phyloP scores from a whole-genome alignment of 768 basidiomycete species.

The Cystofilobasidium ferigula region DNA sequence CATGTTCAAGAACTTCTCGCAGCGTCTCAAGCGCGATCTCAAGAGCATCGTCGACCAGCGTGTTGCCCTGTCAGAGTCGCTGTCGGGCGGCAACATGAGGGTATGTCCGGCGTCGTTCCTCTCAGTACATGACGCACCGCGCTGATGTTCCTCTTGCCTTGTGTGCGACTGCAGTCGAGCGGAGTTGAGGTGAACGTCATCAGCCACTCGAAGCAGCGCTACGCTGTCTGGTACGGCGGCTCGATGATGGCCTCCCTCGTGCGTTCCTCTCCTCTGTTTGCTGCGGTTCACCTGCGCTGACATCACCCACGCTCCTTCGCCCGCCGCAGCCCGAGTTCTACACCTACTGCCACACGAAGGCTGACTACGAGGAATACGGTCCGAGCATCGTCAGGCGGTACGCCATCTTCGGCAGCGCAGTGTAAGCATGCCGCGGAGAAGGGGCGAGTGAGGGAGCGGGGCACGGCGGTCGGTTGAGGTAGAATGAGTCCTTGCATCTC shows the following conservation, averaged over 20 bases:
- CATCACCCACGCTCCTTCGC: neutral
- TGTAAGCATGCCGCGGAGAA: too few relatives aligned
- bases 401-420: constrained; percentile 21
- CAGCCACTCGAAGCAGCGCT: constrained; percentile 93
- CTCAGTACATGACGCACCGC: neutral
- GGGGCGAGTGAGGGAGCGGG: too few relatives aligned
- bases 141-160: neutral
- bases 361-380: constrained; percentile 54
- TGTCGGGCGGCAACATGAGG: constrained; percentile 64
- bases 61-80: constrained; percentile 60
- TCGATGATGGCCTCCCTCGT: constrained; percentile 86
- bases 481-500: too few relatives aligned
- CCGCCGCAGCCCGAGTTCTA: constrained; percentile 76
- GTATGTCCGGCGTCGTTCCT: constrained; percentile 41
- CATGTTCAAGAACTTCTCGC: constrained; percentile 99
- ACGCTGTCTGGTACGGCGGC: constrained; percentile 96
- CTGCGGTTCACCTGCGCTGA: neutral
- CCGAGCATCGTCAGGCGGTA: constrained; percentile 31
- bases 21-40: constrained; percentile 86
- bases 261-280: constrained; percentile 33
- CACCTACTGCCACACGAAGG: constrained; percentile 77
- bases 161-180: constrained; percentile 53
- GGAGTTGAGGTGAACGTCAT: constrained; percentile 98
- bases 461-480: too few relatives aligned
- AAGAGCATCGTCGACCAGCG: constrained; percentile 87